Conservation (phyloP, 1,284 basidiomycete species). For the Apiotrichum sp. region DNA sequence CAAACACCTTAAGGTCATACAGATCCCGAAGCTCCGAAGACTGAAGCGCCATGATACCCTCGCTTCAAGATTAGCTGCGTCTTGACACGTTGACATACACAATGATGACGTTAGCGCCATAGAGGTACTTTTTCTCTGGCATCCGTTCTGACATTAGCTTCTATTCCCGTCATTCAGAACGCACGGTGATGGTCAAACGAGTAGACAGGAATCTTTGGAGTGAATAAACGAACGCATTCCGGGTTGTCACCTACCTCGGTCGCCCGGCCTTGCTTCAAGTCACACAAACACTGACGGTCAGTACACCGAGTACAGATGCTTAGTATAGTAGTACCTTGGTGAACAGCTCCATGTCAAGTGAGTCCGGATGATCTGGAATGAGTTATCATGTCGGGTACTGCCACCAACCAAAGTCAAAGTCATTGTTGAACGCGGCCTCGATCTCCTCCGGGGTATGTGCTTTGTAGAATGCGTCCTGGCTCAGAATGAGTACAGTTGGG, state of each 20-base stretch:
- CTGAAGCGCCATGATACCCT: conserved; percentile 87
- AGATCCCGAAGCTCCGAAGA: conserved; percentile 69
- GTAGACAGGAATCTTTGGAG: conserved; percentile 71
- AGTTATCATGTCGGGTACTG: neutral
- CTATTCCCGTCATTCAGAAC: conserved; percentile 1
- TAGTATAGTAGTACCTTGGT: conserved; percentile 53
- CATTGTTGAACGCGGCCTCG: conserved; percentile 70
- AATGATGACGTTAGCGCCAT: conserved; percentile 92
- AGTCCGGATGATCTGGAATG: conserved; percentile 71
- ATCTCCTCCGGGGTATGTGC: conserved; percentile 70
- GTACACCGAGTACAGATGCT: neutral
- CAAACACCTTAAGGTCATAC: conserved; percentile 80
- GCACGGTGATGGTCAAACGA: conserved; percentile 79
- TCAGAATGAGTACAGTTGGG: conserved; percentile 77
- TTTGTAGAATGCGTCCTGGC: conserved; percentile 90
- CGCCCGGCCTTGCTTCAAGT: conserved; percentile 68
- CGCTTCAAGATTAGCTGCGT: conserved; percentile 40
- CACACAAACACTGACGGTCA: conserved; percentile 63
- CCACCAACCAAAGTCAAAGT: conserved; percentile 64
- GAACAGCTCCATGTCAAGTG: conserved; percentile 86
- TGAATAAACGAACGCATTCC: neutral
- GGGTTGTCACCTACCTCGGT: conserved; percentile 37
- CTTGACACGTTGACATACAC: conserved; percentile 48
- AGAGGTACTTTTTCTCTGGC: conserved; percentile 81
- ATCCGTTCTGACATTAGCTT: conserved; percentile 54